These are phyloP conservation scores for Claviceps arundinis DNA, from an alignment of 2,329 filamentous ascomycete genomes.

Conservation along the genomic window DNA sequence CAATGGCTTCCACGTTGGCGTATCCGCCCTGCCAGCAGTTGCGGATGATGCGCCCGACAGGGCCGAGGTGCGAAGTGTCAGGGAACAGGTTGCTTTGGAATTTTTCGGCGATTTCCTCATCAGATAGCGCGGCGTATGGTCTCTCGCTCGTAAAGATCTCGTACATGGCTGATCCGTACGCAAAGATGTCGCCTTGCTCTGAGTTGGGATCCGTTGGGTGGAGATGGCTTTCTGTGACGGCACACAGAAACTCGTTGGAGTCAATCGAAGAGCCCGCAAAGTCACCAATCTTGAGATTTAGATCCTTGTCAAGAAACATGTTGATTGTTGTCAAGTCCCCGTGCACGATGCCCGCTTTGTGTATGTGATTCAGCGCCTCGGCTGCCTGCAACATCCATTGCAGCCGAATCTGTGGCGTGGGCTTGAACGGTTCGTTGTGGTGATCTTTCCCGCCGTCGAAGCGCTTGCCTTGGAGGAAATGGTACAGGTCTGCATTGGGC, in stretches of 20 bases:
- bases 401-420: not conserved
- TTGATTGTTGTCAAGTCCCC: conserved; percentile 4
- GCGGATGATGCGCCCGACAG: conserved; percentile 1
- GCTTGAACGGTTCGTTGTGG: not conserved
- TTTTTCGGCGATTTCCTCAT: not conserved
- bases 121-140: conserved; percentile 1
- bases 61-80: conserved; percentile 1
- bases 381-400: conserved; percentile 4
- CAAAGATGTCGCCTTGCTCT: conserved; percentile 3
- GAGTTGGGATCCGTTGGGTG: conserved; percentile 1
- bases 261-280: conserved; percentile 7
- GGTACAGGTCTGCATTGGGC: conserved; percentile 2
- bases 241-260: not conserved
- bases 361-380: conserved; percentile 2
- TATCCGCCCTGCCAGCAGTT: conserved; percentile 4
- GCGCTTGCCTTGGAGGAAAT: conserved; percentile 1
- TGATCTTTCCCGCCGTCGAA: not conserved
- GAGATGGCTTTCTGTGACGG: conserved; percentile 2
- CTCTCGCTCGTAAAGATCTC: conserved; percentile 1
- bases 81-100: not conserved
- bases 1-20: not conserved
- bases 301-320: conserved; percentile 3
- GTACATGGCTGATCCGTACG: conserved; percentile 1
- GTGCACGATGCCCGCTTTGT: conserved; percentile 4
- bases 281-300: conserved; percentile 4